Percentiles rank a stretch among this genome's conserved stretches.
Evolutionary conservation across 257 asterid species (phyloP).

Genomic region (Paulownia fortunei): DNA sequence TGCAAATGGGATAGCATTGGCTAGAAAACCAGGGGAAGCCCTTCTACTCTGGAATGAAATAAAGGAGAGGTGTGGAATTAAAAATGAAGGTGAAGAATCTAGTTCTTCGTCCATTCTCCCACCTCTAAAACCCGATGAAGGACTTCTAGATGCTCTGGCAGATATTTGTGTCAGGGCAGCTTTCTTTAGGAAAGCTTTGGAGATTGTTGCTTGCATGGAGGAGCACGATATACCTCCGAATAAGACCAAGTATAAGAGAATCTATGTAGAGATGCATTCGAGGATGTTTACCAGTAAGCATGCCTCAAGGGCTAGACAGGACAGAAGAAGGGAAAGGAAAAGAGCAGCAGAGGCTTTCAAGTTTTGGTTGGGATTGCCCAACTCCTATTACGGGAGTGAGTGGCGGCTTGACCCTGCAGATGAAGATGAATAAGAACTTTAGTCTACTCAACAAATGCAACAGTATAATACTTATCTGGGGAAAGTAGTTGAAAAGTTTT

Average conservation of each 20-base stretch:
- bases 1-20: conserved; percentile 81
- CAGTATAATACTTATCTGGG: conserved; percentile 17
- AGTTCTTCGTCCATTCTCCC: conserved; percentile 43
- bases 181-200: conserved; percentile 88
- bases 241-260: conserved; percentile 87
- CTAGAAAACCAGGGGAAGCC: conserved; percentile 97
- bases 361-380: conserved; percentile 98
- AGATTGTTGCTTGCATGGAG: conserved; percentile 95
- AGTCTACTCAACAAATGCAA: conserved; percentile 10
- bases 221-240: conserved; percentile 82
- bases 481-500: not conserved
- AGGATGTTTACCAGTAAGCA: conserved; percentile 99
- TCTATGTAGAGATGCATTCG: conserved; percentile 97
- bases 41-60: conserved; percentile 92
- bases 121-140: conserved; percentile 82
- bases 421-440: conserved; percentile 41
- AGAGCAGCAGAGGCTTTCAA: conserved; percentile 98
- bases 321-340: conserved; percentile 82
- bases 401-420: conserved; percentile 73
- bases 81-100: conserved; percentile 39
- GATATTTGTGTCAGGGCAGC: conserved; percentile 97
- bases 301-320: conserved; percentile 93
- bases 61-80: conserved; percentile 72
- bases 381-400: conserved; percentile 82
- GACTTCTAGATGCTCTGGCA: conserved; percentile 85